A percentile compares a stretch with the other conserved stretches of the same genome.
These are phyloP conservation scores for Martensiomyces pterosporus DNA, from an alignment of 192 early-diverging fungal genomes.

Conservation along the genomic window DNA sequence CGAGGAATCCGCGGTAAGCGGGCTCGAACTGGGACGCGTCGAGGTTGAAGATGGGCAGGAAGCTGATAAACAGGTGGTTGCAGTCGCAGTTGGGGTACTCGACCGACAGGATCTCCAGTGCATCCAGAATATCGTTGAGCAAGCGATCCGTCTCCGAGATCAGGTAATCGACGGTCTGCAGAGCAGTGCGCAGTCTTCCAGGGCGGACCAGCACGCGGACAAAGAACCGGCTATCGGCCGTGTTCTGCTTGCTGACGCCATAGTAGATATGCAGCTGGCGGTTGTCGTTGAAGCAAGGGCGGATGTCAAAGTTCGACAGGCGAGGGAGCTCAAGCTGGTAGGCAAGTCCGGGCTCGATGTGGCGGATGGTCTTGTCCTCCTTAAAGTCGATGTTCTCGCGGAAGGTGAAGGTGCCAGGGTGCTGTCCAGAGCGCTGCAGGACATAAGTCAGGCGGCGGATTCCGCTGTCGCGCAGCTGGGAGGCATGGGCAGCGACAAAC, in stretches of 20 bases:
- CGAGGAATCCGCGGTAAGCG: conserved; percentile 83
- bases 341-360: conserved; percentile 97
- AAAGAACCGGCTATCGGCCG: conserved; percentile 94
- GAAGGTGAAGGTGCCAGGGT: conserved; percentile 95
- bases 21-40: conserved; percentile 78
- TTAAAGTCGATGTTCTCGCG: conserved; percentile 77
- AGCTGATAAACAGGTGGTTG: conserved; percentile 99
- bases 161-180: conserved; percentile 89
- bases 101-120: conserved; percentile 89
- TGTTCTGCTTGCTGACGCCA: conserved; percentile 90
- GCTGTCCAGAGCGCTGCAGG: conserved; percentile 74
- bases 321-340: conserved; percentile 94
- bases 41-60: conserved; percentile 92
- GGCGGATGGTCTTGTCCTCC: conserved; percentile 94
- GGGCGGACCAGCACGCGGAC: conserved; percentile 95
- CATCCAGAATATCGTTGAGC: conserved; percentile 90
- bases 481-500: conserved; percentile 58
- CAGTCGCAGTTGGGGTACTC: conserved; percentile 94
- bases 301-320: conserved; percentile 92
- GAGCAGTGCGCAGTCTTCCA: conserved; percentile 70
- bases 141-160: conserved; percentile 93
- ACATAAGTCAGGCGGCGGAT: conserved; percentile 91
- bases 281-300: conserved; percentile 92
- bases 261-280: conserved; percentile 96
- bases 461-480: conserved; percentile 64